phyloP scores from a whole-genome alignment of 1,139 yeast genomes.

The Saccharomyces uvarum region DNA sequence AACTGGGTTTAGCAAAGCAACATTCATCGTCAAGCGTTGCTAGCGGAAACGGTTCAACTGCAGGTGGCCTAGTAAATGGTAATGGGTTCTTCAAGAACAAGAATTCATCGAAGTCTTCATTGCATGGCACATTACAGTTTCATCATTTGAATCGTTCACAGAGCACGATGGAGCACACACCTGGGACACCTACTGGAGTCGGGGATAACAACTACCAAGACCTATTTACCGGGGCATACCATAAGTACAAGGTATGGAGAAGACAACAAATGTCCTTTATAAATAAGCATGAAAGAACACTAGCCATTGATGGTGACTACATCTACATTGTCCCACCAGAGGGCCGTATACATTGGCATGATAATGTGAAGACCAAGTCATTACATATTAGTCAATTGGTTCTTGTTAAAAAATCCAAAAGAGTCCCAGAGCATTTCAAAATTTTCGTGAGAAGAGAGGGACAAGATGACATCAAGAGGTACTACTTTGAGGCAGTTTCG shows the following conservation, averaged over 20 bases:
- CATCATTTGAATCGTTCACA: slow-evolving; percentile 17
- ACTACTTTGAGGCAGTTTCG: slow-evolving; percentile 73
- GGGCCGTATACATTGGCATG: slow-evolving; percentile 58
- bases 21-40: slow-evolving; percentile 12
- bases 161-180: slow-evolving; percentile 9
- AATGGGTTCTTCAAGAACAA: slow-evolving; percentile 27
- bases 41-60: slow-evolving; percentile 9
- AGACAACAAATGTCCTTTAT: slow-evolving; percentile 79
- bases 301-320: slow-evolving; percentile 90
- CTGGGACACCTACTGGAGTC: slow-evolving; percentile 12
- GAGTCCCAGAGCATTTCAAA: slow-evolving; percentile 74
- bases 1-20: slow-evolving; percentile 19
- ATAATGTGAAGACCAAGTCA: slow-evolving; percentile 73
- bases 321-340: slow-evolving; percentile 82
- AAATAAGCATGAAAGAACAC: slow-evolving; percentile 64
- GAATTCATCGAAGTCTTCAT: slow-evolving; percentile 27
- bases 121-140: slow-evolving; percentile 20
- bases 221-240: slow-evolving; percentile 34
- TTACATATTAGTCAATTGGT: slow-evolving; percentile 78
- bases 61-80: slow-evolving; percentile 3
- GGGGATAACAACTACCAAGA: slow-evolving; percentile 25
- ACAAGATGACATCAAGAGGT: slow-evolving; percentile 60
- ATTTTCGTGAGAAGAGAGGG: slow-evolving; percentile 58
- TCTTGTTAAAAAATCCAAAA: slow-evolving; percentile 67
- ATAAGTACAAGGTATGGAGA: slow-evolving; percentile 75